Percentiles rank a stretch among this genome's conserved stretches.
These are phyloP conservation scores for Tetramitus jugosus DNA, from an alignment of 208 protist species.

Conservation along the genomic window DNA sequence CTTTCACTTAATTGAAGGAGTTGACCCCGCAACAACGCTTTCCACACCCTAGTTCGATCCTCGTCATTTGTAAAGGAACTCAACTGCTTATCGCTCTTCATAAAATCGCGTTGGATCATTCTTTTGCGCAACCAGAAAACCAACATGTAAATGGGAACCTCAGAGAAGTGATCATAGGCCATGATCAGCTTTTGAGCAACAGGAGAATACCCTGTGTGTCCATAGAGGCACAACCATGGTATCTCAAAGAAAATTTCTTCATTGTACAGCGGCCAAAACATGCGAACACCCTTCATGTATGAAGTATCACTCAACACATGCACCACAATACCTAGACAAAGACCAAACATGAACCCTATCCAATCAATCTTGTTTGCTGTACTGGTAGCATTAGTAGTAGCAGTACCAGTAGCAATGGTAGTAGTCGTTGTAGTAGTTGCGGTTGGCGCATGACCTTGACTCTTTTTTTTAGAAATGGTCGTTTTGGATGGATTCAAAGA, in stretches of 20 bases:
- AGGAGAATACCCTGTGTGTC: background rate
- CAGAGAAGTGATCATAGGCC: background rate
- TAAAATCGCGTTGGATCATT: too few species aligned
- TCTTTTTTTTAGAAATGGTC: background rate
- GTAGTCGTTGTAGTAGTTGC: too few species aligned
- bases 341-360: background rate
- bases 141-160: background rate
- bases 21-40: too few species aligned
- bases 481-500: too few species aligned
- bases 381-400: background rate
- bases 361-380: too few species aligned
- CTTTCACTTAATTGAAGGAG: background rate
- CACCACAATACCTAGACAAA: background rate
- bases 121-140: background rate
- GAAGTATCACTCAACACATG: background rate
- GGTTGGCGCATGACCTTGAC: background rate
- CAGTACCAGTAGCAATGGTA: background rate
- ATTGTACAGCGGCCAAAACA: slow-evolving; percentile 10
- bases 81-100: too few species aligned
- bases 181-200: slow-evolving; percentile 1
- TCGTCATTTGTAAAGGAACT: too few species aligned
- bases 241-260: slow-evolving; percentile 15
- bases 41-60: too few species aligned
- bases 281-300: background rate
- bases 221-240: background rate